These are phyloP conservation scores for Blumeriella jaapii DNA, from an alignment of 2,329 filamentous ascomycete genomes.

Conservation along the genomic window DNA sequence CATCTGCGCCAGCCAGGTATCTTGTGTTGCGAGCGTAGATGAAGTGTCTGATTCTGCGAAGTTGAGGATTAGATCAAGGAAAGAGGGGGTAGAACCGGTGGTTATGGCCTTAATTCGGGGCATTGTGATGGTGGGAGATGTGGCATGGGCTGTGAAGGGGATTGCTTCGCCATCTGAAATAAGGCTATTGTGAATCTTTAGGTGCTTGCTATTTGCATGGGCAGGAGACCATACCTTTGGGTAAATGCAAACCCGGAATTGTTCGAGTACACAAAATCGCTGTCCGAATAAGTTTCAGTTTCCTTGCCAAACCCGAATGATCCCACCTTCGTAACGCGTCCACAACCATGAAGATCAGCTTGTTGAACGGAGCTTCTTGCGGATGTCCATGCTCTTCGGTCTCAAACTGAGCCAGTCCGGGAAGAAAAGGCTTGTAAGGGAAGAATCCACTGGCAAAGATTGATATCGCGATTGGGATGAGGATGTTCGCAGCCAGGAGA, in stretches of 20 bases:
- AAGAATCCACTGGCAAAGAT: conserved; percentile 89
- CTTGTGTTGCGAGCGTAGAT: conserved; percentile 76
- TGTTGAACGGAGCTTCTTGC: conserved; percentile 68
- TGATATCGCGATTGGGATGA: conserved; percentile 64
- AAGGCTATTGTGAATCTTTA: conserved; percentile 15
- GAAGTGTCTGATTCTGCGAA: conserved; percentile 89
- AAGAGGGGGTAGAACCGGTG: conserved; percentile 94
- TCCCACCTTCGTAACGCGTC: conserved; percentile 79
- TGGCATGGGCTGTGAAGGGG: conserved; percentile 89
- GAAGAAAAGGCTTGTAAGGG: conserved; percentile 88
- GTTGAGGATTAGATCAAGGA: conserved; percentile 92
- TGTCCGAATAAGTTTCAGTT: conserved; percentile 30
- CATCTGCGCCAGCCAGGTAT: conserved; percentile 94
- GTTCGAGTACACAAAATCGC: conserved; percentile 84
- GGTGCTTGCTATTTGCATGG: background rate
- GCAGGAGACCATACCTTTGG: conserved; percentile 55
- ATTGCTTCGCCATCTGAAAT: conserved; percentile 63
- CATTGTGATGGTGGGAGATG: conserved; percentile 98
- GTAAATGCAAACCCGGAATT: conserved; percentile 77
- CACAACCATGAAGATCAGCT: conserved; percentile 92
- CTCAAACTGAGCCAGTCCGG: conserved; percentile 66
- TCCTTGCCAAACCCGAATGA: background rate
- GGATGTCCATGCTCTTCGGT: conserved; percentile 41
- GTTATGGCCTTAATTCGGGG: conserved; percentile 94
- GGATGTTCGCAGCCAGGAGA: conserved; percentile 58